A percentile compares a stretch with the other conserved stretches of the same genome.
Conservation (phyloP, 306 rosid genomes). For the Ormosia emarginata region DNA sequence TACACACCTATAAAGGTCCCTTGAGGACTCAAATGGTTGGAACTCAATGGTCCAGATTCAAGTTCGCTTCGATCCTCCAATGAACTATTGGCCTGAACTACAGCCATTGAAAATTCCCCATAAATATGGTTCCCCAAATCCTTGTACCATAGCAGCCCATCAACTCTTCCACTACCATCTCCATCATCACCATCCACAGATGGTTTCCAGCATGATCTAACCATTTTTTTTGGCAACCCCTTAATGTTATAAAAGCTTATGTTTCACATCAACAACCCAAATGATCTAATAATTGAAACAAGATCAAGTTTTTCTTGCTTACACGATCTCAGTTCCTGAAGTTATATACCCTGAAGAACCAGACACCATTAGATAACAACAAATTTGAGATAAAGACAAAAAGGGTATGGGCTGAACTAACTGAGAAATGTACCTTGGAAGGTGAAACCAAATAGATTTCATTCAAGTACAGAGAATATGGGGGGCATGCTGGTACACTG, state of each 20-base stretch:
- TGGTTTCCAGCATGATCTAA: slow-evolving; percentile 76
- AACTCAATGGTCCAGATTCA: slow-evolving; percentile 76
- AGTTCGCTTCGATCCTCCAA: slow-evolving; percentile 88
- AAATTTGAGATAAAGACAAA: slow-evolving; percentile 45
- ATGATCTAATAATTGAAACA: slow-evolving; percentile 22
- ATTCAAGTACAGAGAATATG: slow-evolving; percentile 72
- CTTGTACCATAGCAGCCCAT: slow-evolving; percentile 80
- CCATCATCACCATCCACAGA: slow-evolving; percentile 58
- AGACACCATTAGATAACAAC: slow-evolving; percentile 54
- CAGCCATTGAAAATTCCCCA: slow-evolving; percentile 94
- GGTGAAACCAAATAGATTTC: slow-evolving; percentile 39
- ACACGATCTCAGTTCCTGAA: slow-evolving; percentile 27
- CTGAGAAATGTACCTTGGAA: slow-evolving; percentile 49
- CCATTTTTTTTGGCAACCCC: slow-evolving; percentile 47
- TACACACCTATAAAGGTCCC: slow-evolving; percentile 89
- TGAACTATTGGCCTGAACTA: slow-evolving; percentile 71
- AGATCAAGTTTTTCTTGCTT: background rate
- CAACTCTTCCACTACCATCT: slow-evolving; percentile 57
- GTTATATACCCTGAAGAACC: slow-evolving; percentile 39
- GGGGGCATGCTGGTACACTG: slow-evolving; percentile 44
- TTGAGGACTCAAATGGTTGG: slow-evolving; percentile 46
- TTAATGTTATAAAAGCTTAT: background rate
- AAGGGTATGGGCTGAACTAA: slow-evolving; percentile 63
- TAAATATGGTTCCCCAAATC: slow-evolving; percentile 80
- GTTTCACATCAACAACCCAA: slow-evolving; percentile 33